A percentile compares a stretch with the other conserved stretches of the same genome.
These are phyloP conservation scores for Tolypocladium cylindrosporum DNA, from an alignment of 2,329 filamentous ascomycete genomes.

Conservation along the genomic window DNA sequence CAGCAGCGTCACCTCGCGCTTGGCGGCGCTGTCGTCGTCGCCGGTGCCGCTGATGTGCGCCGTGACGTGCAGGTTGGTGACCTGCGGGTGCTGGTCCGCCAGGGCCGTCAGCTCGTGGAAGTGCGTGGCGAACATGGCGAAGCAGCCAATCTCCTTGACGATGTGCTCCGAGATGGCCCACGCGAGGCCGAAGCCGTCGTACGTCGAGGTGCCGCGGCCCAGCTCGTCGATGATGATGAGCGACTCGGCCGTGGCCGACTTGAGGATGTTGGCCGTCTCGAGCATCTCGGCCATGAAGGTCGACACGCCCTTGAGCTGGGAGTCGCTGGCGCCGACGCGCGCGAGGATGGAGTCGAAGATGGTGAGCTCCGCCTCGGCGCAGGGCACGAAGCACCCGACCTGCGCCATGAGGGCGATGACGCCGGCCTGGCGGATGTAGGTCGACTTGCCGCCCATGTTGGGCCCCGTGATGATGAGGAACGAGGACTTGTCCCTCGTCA, in stretches of 20 bases:
- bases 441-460: slow-evolving; percentile 99
- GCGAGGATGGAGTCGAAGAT: slow-evolving; percentile 97
- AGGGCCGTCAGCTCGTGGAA: slow-evolving; percentile 96
- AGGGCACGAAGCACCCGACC: slow-evolving; percentile 92
- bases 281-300: slow-evolving; percentile 99
- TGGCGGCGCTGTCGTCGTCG: slow-evolving; percentile 30
- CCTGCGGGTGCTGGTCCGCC: slow-evolving; percentile 75
- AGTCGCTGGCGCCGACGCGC: slow-evolving; percentile 90
- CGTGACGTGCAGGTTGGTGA: slow-evolving; percentile 89
- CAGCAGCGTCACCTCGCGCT: slow-evolving; percentile 83
- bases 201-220: slow-evolving; percentile 91
- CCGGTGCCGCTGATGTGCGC: slow-evolving; percentile 66
- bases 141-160: slow-evolving; percentile 87
- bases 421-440: slow-evolving; percentile 94
- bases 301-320: slow-evolving; percentile 92
- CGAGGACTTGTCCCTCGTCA: slow-evolving; percentile 68
- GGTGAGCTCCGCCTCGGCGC: slow-evolving; percentile 77
- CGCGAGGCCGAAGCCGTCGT: slow-evolving; percentile 96
- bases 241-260: slow-evolving; percentile 88
- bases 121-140: slow-evolving; percentile 91
- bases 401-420: slow-evolving; percentile 97
- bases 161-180: slow-evolving; percentile 99
- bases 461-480: slow-evolving; percentile 96
- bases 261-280: slow-evolving; percentile 96
- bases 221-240: slow-evolving; percentile 98